Conservation (phyloP, 2,329 filamentous ascomycete species). For the Orbilia blumenaviensis region DNA sequence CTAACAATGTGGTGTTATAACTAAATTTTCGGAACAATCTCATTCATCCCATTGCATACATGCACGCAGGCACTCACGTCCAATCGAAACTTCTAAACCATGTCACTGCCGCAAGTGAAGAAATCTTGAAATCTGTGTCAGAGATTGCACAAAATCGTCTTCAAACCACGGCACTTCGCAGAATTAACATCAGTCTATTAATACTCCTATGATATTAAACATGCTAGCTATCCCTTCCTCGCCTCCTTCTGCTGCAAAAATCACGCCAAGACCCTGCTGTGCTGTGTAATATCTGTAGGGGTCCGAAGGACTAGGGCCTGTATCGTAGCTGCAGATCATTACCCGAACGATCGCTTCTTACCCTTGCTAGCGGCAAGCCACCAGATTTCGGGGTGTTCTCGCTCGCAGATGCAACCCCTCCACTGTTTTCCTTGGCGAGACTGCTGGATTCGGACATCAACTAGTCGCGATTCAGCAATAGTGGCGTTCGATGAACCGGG, state of each 20-base stretch:
- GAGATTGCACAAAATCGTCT: slow-evolving; percentile 15
- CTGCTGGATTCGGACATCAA: slow-evolving; percentile 29
- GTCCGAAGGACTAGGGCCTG: slow-evolving; percentile 34
- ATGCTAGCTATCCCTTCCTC: too few species aligned
- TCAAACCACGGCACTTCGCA: slow-evolving; percentile 49
- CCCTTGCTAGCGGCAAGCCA: slow-evolving; percentile 52
- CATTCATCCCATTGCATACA: background rate
- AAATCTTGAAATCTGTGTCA: too few species aligned
- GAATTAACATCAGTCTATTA: slow-evolving; percentile 47
- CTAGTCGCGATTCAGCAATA: slow-evolving; percentile 21
- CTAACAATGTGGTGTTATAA: background rate
- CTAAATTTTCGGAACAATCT: background rate
- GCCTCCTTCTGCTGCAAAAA: background rate
- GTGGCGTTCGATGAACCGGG: slow-evolving; percentile 49
- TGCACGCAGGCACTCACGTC: too few species aligned
- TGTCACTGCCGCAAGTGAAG: background rate
- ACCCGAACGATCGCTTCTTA: slow-evolving; percentile 28
- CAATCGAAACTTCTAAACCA: slow-evolving; percentile 5
- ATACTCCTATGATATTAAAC: slow-evolving; percentile 34
- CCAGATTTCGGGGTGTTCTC: slow-evolving; percentile 43
- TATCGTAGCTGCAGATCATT: slow-evolving; percentile 54
- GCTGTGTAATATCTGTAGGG: slow-evolving; percentile 41
- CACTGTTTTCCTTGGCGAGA: background rate
- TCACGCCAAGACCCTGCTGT: slow-evolving; percentile 20
- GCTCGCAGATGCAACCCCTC: slow-evolving; percentile 15